phyloP scores from a whole-genome alignment of 2,329 filamentous ascomycete species.

The Cordyceps cicadae region DNA sequence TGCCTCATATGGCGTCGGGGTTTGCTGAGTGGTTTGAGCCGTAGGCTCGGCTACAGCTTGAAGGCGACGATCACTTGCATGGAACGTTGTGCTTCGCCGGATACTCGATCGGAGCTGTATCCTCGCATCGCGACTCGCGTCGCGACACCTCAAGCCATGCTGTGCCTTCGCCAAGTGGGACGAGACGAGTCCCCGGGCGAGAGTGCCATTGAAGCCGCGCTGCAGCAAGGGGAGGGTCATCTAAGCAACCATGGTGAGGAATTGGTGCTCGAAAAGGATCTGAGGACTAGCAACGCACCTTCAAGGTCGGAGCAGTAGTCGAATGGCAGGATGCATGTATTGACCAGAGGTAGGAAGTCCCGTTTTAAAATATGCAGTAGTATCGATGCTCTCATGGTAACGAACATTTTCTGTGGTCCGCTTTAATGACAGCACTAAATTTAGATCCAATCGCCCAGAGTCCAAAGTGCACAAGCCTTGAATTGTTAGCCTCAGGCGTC shows the following conservation, averaged over 20 bases:
- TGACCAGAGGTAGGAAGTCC: no score
- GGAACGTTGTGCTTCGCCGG: neutral
- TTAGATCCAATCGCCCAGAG: no score
- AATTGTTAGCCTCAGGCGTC: no score
- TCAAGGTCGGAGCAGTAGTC: neutral
- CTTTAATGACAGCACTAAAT: no score
- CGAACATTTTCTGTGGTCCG: no score
- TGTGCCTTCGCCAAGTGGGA: neutral
- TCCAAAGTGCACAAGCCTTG: no score
- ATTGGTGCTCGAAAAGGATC: neutral
- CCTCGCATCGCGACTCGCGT: neutral
- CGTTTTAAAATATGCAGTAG: no score
- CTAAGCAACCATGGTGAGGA: neutral
- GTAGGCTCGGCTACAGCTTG: neutral
- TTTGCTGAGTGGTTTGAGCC: neutral
- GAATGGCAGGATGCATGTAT: neutral
- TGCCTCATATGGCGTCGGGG: conserved; percentile 46
- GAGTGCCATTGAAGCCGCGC: neutral
- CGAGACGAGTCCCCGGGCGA: neutral
- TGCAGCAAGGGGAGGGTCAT: conserved; percentile 1
- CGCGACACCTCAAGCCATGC: neutral
- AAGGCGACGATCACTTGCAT: conserved; percentile 9
- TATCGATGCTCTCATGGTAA: no score
- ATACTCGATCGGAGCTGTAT: neutral
- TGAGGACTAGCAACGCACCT: neutral